phyloP scores from a whole-genome alignment of 2,329 filamentous ascomycete species.

The Fusarium vanettenii region DNA sequence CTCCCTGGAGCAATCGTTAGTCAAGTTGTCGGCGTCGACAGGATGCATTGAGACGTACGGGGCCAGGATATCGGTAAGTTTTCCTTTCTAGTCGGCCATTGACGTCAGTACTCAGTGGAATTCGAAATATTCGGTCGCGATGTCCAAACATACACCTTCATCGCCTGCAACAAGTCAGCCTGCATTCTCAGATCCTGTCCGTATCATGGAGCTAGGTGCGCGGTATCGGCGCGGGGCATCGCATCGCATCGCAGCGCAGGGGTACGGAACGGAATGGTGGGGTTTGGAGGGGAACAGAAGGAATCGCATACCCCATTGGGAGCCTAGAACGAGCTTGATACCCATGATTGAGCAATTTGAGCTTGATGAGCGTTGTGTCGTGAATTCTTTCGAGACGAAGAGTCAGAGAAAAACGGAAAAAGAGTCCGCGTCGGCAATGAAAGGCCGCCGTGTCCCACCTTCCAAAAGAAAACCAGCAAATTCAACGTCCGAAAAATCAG shows the following conservation, averaged over 20 bases:
- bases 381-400: not conserved
- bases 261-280: not conserved
- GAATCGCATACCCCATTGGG: not conserved
- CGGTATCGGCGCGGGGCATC: not conserved
- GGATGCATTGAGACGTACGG: not conserved
- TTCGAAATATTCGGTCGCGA: not conserved
- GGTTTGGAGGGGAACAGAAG: not conserved
- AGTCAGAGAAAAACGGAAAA: not conserved
- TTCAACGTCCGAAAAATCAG: not conserved
- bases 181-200: not conserved
- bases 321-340: not conserved
- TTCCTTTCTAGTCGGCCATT: slow-evolving; percentile 8
- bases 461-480: not conserved
- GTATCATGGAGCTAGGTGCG: not conserved
- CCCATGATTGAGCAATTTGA: not conserved
- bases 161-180: not conserved
- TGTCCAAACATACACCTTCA: not conserved
- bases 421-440: not conserved
- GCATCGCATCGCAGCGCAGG: not conserved
- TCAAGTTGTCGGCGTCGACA: not conserved
- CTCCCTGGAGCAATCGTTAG: not conserved
- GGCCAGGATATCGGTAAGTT: slow-evolving; percentile 15
- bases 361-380: not conserved
- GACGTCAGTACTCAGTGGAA: not conserved
- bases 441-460: not conserved